These are phyloP conservation scores for Auxenochlorella pyrenoidosa DNA, from an alignment of 139 green algal genomes.

Conservation along the genomic window DNA sequence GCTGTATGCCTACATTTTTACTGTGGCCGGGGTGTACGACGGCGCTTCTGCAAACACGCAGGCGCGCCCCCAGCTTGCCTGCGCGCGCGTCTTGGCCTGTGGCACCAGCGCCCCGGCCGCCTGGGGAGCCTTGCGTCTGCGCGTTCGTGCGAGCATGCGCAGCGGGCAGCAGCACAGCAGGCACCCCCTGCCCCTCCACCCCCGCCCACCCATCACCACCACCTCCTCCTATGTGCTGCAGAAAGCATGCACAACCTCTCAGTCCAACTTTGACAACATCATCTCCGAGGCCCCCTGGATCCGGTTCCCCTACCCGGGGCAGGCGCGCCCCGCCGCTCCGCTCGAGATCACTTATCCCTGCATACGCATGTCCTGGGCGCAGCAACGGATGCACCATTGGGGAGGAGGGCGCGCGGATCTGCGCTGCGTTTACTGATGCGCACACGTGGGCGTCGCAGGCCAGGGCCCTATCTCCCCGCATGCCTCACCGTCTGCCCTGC, in stretches of 20 bases:
- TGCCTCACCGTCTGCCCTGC: too few species aligned
- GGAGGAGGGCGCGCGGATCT: too few species aligned
- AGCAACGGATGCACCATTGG: too few species aligned
- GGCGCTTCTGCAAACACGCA: slow-evolving; percentile 33
- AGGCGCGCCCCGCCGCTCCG: neutral
- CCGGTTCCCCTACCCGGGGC: slow-evolving; percentile 59
- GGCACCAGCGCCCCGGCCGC: neutral
- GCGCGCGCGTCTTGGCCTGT: neutral
- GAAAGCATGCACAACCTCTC: slow-evolving; percentile 16
- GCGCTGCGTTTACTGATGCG: too few species aligned
- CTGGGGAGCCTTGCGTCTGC: too few species aligned
- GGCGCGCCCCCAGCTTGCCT: neutral
- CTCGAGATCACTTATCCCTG: too few species aligned
- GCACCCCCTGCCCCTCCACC: neutral
- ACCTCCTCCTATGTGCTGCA: neutral
- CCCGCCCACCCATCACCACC: too few species aligned
- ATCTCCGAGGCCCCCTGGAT: slow-evolving; percentile 63
- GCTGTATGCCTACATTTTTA: slow-evolving; percentile 55
- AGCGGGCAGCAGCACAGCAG: neutral
- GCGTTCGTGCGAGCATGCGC: neutral
- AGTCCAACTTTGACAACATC: slow-evolving; percentile 31
- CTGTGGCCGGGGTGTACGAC: slow-evolving; percentile 60
- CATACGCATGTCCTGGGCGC: too few species aligned
- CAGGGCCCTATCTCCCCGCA: too few species aligned
- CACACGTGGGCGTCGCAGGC: too few species aligned